These are phyloP conservation scores for Chytriomyces sp. DNA, from an alignment of 192 early-diverging fungal genomes.

Conservation along the genomic window DNA sequence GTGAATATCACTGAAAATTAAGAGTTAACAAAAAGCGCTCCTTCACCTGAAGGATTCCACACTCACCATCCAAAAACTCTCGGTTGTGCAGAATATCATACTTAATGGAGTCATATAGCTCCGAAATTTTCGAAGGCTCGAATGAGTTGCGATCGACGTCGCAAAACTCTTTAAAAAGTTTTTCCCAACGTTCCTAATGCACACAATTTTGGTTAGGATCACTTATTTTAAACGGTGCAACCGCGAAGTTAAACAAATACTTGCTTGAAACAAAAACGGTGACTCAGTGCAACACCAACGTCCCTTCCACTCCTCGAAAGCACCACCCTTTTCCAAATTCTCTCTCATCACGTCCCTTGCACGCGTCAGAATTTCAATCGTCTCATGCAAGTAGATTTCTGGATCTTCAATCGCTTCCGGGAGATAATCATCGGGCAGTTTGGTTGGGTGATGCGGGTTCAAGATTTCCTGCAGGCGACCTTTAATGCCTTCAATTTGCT, in stretches of 20 bases:
- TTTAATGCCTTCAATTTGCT: conserved; percentile 89
- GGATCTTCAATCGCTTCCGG: conserved; percentile 38
- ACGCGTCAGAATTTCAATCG: conserved; percentile 69
- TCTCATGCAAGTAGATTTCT: conserved; percentile 60
- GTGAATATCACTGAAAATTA: conserved; percentile 34
- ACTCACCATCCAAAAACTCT: conserved; percentile 77
- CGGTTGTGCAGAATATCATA: conserved; percentile 98
- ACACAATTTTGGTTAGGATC: conserved; percentile 1
- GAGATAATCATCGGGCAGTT: conserved; percentile 35
- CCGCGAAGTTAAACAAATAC: not conserved
- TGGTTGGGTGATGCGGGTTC: conserved; percentile 50
- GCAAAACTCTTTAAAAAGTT: conserved; percentile 89
- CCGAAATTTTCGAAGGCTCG: conserved; percentile 84
- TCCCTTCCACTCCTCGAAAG: conserved; percentile 66
- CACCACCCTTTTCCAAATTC: conserved; percentile 71
- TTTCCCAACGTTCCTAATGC: conserved; percentile 89
- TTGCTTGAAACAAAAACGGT: conserved; percentile 72
- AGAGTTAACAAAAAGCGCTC: not conserved
- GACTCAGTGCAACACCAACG: conserved; percentile 93
- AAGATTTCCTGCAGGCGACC: conserved; percentile 71
- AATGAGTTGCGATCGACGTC: conserved; percentile 56
- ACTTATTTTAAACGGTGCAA: conserved; percentile 12
- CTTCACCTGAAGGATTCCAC: conserved; percentile 25
- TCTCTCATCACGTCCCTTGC: conserved; percentile 76
- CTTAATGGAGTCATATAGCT: conserved; percentile 94